Base-by-base conservation (phyloP, 805 yeast genomes). In the Sungouiozyma intestinalis region DNA sequence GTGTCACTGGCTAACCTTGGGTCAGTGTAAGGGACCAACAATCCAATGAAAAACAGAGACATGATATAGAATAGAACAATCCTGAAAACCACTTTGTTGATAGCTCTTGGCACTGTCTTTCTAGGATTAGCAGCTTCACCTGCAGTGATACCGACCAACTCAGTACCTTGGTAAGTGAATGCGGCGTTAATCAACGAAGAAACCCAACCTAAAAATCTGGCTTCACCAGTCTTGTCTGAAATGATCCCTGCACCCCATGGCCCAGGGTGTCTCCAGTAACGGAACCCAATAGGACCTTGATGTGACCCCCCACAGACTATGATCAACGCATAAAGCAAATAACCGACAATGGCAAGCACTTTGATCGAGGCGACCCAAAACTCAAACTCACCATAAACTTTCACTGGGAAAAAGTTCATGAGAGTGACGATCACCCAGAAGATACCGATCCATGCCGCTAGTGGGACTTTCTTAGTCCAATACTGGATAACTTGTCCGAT, bases 261-360 rank as follows among this genome's bases (percentile, higher is more conserved):
- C 45, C 85, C 85, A 4, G 85, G 84, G 52, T 74, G 53, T 58
- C 77, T 69, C 81, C 80, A 75, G 59, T 74, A 74, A 57, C 79
- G 68, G 68, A 75, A 75, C 17, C 80, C 80, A 42, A 74, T 66
- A n/a, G 79, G 78, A 7, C 79, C 79, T 19, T 72, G 68, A 36
- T 58, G 48, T 36, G 77, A 75, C 27, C 73, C 79, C 53, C 79
- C 80, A 52, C 77, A 71, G 11, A 74, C 78, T 63, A 74, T 73
- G 51, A 71, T 57, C 44, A 75, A 61, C 17, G 77, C 76, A 48
- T 73, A 75, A 20, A 75, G 50, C 46, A 75, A 51, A 66, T 74
- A 74, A 16, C 79, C 79, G 11, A 70, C 63, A 38, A 75, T 74
- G 36, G 79, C 79, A 21, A 75, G 33, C 29, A 75, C 74, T 53